phyloP scores from a whole-genome alignment of 1,139 yeast species.

The Saccharomyces pastorianus region DNA sequence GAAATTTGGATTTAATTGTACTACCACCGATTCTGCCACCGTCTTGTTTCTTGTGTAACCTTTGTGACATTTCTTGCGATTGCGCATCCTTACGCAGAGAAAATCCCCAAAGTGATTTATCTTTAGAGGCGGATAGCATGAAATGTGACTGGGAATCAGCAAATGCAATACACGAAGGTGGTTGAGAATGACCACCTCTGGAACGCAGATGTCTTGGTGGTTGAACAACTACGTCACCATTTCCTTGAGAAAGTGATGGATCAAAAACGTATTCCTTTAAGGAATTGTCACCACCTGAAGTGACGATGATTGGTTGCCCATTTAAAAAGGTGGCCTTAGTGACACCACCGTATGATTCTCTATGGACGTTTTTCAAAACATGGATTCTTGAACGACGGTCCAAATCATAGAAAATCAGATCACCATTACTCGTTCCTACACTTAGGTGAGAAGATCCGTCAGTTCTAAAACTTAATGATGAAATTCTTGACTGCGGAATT shows the following conservation, averaged over 20 bases:
- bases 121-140: constrained; percentile 79
- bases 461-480: constrained; percentile 80
- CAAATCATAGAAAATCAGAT: constrained; percentile 76
- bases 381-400: constrained; percentile 67
- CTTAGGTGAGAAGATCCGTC: constrained; percentile 85
- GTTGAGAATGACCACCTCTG: constrained; percentile 94
- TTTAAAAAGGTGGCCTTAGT: constrained; percentile 66
- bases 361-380: constrained; percentile 63
- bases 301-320: constrained; percentile 88
- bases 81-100: constrained; percentile 94
- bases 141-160: constrained; percentile 79
- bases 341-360: constrained; percentile 73
- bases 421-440: constrained; percentile 74
- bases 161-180: constrained; percentile 71
- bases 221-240: constrained; percentile 49
- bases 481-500: constrained; percentile 50
- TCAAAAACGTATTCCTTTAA: constrained; percentile 90
- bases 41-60: constrained; percentile 46
- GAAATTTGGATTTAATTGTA: constrained; percentile 46
- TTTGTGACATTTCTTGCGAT: constrained; percentile 86
- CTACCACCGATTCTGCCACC: constrained; percentile 56
- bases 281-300: constrained; percentile 87
- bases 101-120: constrained; percentile 81
- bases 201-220: constrained; percentile 91
- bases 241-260: constrained; percentile 69